Evolutionary conservation across 129 eudicot genomes (phyloP), one percentile per base, ranked within the genome.

Genomic region (Heracleum sosnowskyi): DNA sequence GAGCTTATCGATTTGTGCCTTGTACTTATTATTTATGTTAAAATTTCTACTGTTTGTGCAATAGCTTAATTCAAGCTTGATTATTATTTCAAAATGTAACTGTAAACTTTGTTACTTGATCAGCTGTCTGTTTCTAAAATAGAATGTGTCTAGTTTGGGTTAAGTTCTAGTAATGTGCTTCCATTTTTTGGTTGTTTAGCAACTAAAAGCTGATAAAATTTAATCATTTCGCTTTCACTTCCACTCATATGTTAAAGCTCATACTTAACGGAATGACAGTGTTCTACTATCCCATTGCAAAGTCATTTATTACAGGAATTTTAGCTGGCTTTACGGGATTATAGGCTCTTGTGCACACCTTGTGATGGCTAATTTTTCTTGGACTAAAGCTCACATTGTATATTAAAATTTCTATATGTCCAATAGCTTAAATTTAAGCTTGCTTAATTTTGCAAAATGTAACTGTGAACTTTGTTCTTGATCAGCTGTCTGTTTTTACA

Each of bases 311-410:
- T 95, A 95, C 83, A 87, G 80, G 60, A 39, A 91, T 26, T 95
- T 95, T 83, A 88, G 94, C 90, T 88, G 94, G 92, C 83, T 95
- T 93, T 95, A 95, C 81, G 97, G 98, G 77, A 79, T 90, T 82
- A 92, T 92, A 28, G 98, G 98, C 73, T 91, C 98, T 76, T 83
- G n/a, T n/a, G n/a, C n/a, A n/a, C n/a, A n/a, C n/a, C n/a, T n/a
- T n/a, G 82, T 86, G 93, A 90, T 91, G 98, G 98, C 88, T 9
- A 94, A 94, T 83, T 94, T 97, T 78, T 94, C 97, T 31, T 94
- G 98, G 98, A 94, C 98, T 63, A 85, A 81, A 31, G 85, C 96
- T 34, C 96, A 91, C 82, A 91, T 95, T 87, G 87, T 79, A 22
- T 39, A 46, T 68, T 74, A 29, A 74, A 20, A 13, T 20, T 49